Evolutionary conservation across 768 basidiomycete species (phyloP).

Genomic region (Hortiboletus campestris): DNA sequence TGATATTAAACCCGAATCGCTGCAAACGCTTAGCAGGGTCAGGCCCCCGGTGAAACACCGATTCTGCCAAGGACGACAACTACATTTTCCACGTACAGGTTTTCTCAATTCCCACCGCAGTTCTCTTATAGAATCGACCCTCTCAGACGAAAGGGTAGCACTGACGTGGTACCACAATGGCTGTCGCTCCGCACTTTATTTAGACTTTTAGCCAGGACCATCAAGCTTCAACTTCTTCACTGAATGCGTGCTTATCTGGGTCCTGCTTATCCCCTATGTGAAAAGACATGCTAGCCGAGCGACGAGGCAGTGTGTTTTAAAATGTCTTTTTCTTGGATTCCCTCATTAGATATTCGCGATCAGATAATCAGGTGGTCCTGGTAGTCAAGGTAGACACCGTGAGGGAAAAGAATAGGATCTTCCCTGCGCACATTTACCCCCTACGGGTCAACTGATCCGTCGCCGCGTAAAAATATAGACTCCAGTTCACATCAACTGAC

Average conservation of each 20-base stretch:
- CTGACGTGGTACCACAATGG: conserved; percentile 13
- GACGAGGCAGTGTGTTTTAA: conserved; percentile 26
- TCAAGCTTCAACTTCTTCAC: conserved; percentile 13
- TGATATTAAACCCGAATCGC: conserved; percentile 1
- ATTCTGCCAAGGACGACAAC: neutral
- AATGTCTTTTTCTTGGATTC: conserved; percentile 23
- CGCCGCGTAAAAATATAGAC: neutral
- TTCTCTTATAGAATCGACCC: conserved; percentile 1
- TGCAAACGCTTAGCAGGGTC: conserved; percentile 8
- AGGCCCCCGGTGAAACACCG: conserved; percentile 1
- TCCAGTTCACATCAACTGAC: conserved; percentile 5
- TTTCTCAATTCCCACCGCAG: conserved; percentile 3
- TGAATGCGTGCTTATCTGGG: conserved; percentile 1
- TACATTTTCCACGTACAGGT: conserved; percentile 9
- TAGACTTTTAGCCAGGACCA: conserved; percentile 27
- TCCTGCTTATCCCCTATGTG: conserved; percentile 21
- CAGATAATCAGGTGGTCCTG: conserved; percentile 6
- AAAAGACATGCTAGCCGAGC: conserved; percentile 10
- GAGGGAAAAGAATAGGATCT: conserved; percentile 19
- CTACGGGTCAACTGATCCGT: conserved; percentile 8
- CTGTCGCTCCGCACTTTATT: conserved; percentile 13
- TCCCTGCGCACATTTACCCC: too few relatives aligned
- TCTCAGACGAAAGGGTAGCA: conserved; percentile 11
- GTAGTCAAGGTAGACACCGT: conserved; percentile 15
- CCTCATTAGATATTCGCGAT: conserved; percentile 8